Evolutionary conservation across 2,329 filamentous ascomycete species (phyloP).

Genomic region (Hypoxylon sp.): DNA sequence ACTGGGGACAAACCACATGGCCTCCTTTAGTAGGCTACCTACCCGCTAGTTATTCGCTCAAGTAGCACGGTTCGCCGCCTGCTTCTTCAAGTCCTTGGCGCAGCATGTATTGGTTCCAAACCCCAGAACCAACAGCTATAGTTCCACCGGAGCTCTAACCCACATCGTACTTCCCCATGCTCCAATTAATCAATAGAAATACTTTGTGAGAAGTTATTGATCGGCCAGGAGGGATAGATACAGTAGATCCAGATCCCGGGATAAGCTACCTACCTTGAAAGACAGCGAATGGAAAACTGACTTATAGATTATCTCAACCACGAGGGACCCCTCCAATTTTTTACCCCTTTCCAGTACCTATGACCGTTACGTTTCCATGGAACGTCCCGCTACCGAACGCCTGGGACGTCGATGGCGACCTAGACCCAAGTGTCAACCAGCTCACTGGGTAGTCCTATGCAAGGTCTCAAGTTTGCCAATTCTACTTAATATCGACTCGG

Average conservation of each 20-base stretch:
- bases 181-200: slow-evolving; percentile 3
- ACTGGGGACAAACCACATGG: no score
- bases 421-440: not conserved
- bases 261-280: no score
- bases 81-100: slow-evolving; percentile 9
- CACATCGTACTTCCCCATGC: slow-evolving; percentile 11
- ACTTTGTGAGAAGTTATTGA: not conserved
- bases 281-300: slow-evolving; percentile 7
- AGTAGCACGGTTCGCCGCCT: slow-evolving; percentile 2
- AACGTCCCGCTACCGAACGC: slow-evolving; percentile 28
- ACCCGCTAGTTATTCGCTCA: not conserved
- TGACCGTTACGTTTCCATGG: slow-evolving; percentile 14
- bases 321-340: no score
- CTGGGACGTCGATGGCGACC: slow-evolving; percentile 19
- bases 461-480: slow-evolving; percentile 5
- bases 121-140: no score
- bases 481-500: no score
- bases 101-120: slow-evolving; percentile 1
- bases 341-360: no score
- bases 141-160: not conserved
- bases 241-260: slow-evolving; percentile 2
- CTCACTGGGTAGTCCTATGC: not conserved
- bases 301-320: slow-evolving; percentile 24
- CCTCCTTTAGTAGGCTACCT: no score
- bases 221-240: slow-evolving; percentile 10